A percentile compares a stretch with the other conserved stretches of the same genome.
These are phyloP conservation scores for Silene conica DNA, from an alignment of 148 eudicot genomes.

Conservation along the genomic window DNA sequence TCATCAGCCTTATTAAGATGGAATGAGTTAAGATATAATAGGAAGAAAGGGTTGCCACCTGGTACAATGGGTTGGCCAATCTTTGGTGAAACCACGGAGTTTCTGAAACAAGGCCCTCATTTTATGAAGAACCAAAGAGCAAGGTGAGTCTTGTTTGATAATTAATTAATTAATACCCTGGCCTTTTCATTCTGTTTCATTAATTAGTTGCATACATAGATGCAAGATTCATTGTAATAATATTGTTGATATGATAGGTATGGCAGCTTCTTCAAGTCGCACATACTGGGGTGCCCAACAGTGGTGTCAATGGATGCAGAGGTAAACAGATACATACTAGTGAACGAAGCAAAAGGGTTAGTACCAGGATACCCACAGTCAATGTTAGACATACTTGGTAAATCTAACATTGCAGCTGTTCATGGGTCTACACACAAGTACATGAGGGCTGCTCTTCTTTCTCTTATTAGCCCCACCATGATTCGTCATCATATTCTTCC, in stretches of 20 bases:
- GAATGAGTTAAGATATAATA: slow-evolving; percentile 66
- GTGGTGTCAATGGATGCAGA: slow-evolving; percentile 95
- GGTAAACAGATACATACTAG: slow-evolving; percentile 66
- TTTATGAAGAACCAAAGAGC: slow-evolving; percentile 88
- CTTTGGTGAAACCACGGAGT: slow-evolving; percentile 96
- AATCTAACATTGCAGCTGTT: slow-evolving; percentile 94
- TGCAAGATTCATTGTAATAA: no score
- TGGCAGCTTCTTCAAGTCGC: slow-evolving; percentile 91
- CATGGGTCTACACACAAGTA: slow-evolving; percentile 91
- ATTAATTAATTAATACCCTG: no score
- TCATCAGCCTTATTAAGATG: slow-evolving; percentile 67
- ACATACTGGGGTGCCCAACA: slow-evolving; percentile 91
- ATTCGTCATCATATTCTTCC: slow-evolving; percentile 68
- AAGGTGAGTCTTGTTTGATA: no score
- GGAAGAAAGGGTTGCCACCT: slow-evolving; percentile 79
- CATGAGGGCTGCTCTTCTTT: slow-evolving; percentile 89
- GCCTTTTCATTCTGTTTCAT: no score
- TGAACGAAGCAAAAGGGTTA: slow-evolving; percentile 85
- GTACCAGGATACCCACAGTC: slow-evolving; percentile 97
- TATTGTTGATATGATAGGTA: slow-evolving; percentile 33
- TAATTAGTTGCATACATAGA: no score
- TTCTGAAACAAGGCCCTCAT: slow-evolving; percentile 83
- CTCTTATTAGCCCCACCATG: slow-evolving; percentile 77
- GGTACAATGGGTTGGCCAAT: slow-evolving; percentile 99
- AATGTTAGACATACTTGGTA: slow-evolving; percentile 88